These are phyloP conservation scores for Aspergillus panamensis DNA, from an alignment of 495 filamentous ascomycete species.

Conservation along the genomic window DNA sequence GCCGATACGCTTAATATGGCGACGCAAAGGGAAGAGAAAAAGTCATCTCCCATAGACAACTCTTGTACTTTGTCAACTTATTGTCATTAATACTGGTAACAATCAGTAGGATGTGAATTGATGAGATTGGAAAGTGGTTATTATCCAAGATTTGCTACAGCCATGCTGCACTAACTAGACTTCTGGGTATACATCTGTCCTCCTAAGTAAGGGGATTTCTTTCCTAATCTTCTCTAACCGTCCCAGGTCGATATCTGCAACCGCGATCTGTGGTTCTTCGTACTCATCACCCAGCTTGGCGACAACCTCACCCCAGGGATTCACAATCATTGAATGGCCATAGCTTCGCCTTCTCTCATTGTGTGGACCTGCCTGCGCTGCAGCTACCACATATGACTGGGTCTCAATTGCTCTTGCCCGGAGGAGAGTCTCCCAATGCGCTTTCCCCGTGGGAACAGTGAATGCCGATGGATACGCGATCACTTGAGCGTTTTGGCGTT, in stretches of 20 bases:
- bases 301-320: slow-evolving; percentile 81
- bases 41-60: slow-evolving; percentile 11
- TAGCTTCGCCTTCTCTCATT: slow-evolving; percentile 79
- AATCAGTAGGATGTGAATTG: slow-evolving; percentile 3
- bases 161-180: slow-evolving; percentile 30
- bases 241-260: slow-evolving; percentile 49
- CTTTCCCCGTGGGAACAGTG: slow-evolving; percentile 78
- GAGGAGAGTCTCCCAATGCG: slow-evolving; percentile 80
- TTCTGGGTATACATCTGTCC: slow-evolving; percentile 61
- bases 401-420: slow-evolving; percentile 85
- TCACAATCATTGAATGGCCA: slow-evolving; percentile 82
- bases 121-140: not conserved
- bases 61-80: not conserved
- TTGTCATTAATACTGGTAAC: not conserved
- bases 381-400: slow-evolving; percentile 81
- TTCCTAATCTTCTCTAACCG: slow-evolving; percentile 50
- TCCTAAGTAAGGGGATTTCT: slow-evolving; percentile 62
- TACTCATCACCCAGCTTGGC: slow-evolving; percentile 55
- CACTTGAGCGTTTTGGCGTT: slow-evolving; percentile 65
- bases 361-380: slow-evolving; percentile 79
- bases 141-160: not conserved
- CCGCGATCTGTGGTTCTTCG: slow-evolving; percentile 49
- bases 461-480: slow-evolving; percentile 90
- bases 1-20: slow-evolving; percentile 28
- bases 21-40: slow-evolving; percentile 22